Base-by-base conservation (phyloP, 2,329 filamentous ascomycete species). In the Exophiala phaeomuriformis region DNA sequence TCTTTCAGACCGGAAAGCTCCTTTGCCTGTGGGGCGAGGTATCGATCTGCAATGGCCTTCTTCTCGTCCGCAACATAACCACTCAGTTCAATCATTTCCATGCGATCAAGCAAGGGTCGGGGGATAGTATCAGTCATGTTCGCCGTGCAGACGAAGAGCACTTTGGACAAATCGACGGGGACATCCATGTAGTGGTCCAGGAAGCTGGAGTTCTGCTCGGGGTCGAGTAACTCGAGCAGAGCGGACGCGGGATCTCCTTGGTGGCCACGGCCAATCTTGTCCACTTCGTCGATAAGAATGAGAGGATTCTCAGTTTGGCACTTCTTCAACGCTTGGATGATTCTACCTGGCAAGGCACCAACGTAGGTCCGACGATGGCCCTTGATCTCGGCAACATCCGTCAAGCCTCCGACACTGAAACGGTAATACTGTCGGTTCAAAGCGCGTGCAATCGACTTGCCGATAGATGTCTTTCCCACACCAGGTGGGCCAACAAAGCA, bases 111-210 rank as follows among this genome's bases (percentile, higher is more conserved):
- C 0, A 98, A 78, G 2, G 93, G 94, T 40, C 90, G 82, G 10
- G 93, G 93, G 57, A 98, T 98, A 0, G 93, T 98, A 65, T 98
- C 93, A 0, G 90, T 95, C 85, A 97, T 94, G 70, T 98, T 98
- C 55, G 93, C 93, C 9, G 93, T 98, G 77, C 93, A 98, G 40
- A 98, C 93, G 67, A 98, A 98, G 27, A 98, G 79, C 2, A 98
- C 93, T 74, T 97, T 97, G 47, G 90, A 96, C 47, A 98, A 77
- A 67, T 98, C 93, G 4, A 98, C 91, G 0, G 93, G 93, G 0
- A 98, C 90, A 69, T 98, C 93, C 81, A 98, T 89, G 73, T 98
- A 98, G 70, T 98, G 93, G 64, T 98, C 93, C 59, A 98, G 72
- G 80, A 98, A 98, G 28, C 90, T 96, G 67, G 78, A 90, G 74